Base-by-base conservation (phyloP, 2,329 filamentous ascomycete genomes). In the Capronia americana region DNA sequence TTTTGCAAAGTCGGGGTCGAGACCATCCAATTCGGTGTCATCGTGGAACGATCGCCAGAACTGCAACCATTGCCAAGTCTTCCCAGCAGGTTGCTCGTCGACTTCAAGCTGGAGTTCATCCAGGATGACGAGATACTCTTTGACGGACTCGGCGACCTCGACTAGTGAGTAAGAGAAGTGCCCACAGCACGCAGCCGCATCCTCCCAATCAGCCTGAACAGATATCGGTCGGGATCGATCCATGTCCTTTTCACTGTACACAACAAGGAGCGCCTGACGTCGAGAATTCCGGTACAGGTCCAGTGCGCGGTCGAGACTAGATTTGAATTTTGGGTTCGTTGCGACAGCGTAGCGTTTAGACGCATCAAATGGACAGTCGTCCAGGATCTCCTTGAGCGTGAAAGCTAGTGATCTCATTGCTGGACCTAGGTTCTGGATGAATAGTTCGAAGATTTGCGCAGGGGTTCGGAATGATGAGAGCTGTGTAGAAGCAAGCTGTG, bases 321-420 rank as follows among this genome's bases (percentile, higher is more conserved):
- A 85, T 61, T 90, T 88, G 72, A 97, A 92, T 71, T 92, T 89
- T 58, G 89, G 88, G 73, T 96, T 93, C 57, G 95, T 85, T 1
- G 84, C 85, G 65, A 98, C 90, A 41, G 86, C 83, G 67, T 88
- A 88, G 30, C 88, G 83, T 0, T 90, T 87, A 0, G 86, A 84
- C 12, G 87, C 81, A 4, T 88, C 88, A 77, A 96, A 98, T 0
- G 93, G 92, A 0, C 96, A 85, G 68, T 97, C 93, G 61, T 92
- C 89, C 7, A 99, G 86, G 10, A 96, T 93, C 75, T 96, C 90
- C 11, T 92, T 92, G 46, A 99, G 79, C 0, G 95, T 98, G 73
- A 91, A 95, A 2, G 92, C 92, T n/a, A 99, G 81, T 0, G 94
- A 97, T 77, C 97, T 96, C 88, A 97, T 96, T 0, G 94, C 95